Evolutionary conservation across 2,329 filamentous ascomycete genomes (phyloP).

Genomic region (Aspergillus versicolor): DNA sequence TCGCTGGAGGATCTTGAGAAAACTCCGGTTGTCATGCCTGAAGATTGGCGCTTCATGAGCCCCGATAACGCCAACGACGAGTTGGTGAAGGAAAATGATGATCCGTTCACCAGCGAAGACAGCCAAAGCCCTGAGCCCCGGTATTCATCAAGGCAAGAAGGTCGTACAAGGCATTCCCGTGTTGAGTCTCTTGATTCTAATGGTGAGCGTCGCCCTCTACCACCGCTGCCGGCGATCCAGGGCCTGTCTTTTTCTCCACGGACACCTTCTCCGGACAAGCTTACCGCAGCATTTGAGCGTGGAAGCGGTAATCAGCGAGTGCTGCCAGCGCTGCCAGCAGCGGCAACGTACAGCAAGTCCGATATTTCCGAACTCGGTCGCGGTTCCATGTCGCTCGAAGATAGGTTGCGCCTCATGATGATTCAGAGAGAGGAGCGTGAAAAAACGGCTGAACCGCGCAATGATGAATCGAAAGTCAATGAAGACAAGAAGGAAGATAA

Average conservation of each 20-base stretch:
- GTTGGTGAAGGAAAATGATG: constrained; percentile 57
- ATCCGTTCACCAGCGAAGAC: constrained; percentile 65
- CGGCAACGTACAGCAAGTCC: constrained; percentile 67
- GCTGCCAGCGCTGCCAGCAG: constrained; percentile 69
- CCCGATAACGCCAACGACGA: constrained; percentile 60
- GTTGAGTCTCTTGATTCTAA: constrained; percentile 76
- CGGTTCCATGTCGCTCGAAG: constrained; percentile 78
- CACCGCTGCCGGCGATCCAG: constrained; percentile 68
- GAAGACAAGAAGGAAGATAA: neutral
- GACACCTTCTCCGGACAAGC: constrained; percentile 59
- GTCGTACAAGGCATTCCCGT: constrained; percentile 50
- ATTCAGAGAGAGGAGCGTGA: constrained; percentile 62
- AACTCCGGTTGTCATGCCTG: constrained; percentile 94
- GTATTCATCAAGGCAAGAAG: constrained; percentile 42
- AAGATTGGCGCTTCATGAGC: constrained; percentile 86
- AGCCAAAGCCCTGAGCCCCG: constrained; percentile 65
- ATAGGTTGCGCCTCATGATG: constrained; percentile 86
- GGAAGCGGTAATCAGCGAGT: constrained; percentile 65
- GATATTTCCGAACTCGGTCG: constrained; percentile 76
- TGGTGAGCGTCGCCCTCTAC: constrained; percentile 78
- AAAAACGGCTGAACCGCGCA: constrained; percentile 24
- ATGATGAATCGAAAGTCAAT: neutral
- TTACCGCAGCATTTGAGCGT: constrained; percentile 71
- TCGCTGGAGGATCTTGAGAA: constrained; percentile 95
- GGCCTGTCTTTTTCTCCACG: constrained; percentile 43